These are phyloP conservation scores for Coniophora puteana DNA, from an alignment of 1,284 basidiomycete genomes.

Conservation along the genomic window DNA sequence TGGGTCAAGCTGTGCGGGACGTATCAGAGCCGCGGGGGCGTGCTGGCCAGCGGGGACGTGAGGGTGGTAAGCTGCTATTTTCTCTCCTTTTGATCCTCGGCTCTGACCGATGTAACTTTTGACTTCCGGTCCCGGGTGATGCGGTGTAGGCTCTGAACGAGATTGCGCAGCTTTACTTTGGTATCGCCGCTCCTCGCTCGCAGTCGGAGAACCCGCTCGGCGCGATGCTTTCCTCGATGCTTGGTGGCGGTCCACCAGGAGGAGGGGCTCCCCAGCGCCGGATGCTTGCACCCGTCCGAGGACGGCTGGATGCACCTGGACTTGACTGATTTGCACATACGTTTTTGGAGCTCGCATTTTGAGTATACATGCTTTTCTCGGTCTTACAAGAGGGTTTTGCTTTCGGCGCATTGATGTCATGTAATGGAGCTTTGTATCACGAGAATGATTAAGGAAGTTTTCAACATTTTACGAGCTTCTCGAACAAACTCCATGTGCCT, in stretches of 20 bases:
- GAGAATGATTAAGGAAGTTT: no score
- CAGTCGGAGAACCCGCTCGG: constrained; percentile 76
- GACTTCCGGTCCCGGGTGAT: constrained; percentile 1
- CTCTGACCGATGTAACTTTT: constrained; percentile 2
- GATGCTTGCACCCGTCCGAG: constrained; percentile 37
- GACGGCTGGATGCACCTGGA: constrained; percentile 26
- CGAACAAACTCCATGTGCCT: no score
- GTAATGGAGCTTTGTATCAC: no score
- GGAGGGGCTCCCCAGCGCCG: constrained; percentile 30
- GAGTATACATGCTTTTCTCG: no score
- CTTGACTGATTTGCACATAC: constrained; percentile 39
- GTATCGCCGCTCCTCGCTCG: constrained; percentile 67
- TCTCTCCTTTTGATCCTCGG: not conserved
- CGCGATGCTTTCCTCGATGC: constrained; percentile 80
- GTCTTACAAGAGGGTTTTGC: no score
- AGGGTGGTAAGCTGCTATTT: constrained; percentile 53
- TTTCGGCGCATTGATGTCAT: no score
- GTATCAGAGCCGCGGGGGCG: constrained; percentile 65
- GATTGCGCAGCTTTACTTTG: constrained; percentile 76
- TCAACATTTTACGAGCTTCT: no score
- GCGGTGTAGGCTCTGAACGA: constrained; percentile 40
- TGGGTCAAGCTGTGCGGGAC: constrained; percentile 83
- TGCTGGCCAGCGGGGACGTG: constrained; percentile 66
- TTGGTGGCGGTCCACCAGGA: constrained; percentile 59
- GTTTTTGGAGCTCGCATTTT: constrained; percentile 1